Evolutionary conservation across 805 yeast genomes (phyloP), one percentile per base, ranked within the genome.

Genomic region (Wilhelminamyces savonicus): DNA sequence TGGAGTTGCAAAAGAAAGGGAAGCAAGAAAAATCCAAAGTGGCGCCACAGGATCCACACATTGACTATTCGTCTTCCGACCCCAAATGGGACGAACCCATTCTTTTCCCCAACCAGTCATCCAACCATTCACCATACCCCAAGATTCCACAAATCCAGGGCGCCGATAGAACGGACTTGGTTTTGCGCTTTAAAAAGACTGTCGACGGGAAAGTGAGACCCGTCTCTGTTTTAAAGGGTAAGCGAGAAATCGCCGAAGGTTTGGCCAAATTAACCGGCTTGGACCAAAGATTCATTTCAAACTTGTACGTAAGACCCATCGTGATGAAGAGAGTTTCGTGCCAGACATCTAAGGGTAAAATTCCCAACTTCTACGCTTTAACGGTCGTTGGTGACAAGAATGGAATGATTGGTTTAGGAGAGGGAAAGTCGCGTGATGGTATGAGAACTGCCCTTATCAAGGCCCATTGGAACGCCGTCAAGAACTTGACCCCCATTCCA

Each of bases 351-450:
- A 84, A 85, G 66, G 97, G 97, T 54, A 87, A 86, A 54, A 84
- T 84, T 41, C 76, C 81, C 29, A 74, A 85, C 23, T 80, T 76
- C 54, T 90, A 83, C 57, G 82, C 87, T 0, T 57, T 92, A 39
- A 90, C 87, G 10, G 82, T 87, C 21, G 96, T 83, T 11, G 98
- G 98, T 27, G 95, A 92, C 58, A 73, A 78, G 32, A 82, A 84
- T 41, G 98, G 98, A 40, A 82, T 86, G 81, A 69, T 92, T 36
- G 97, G 97, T 21, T 66, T 88, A 28, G 98, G 97, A 28, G 94
- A 87, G 56, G 98, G 97, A 39, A 85, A 84, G 51, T 90, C 92
- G 37, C 69, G 86, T 43, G 78, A 74, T 32, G 85, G 81, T 36
- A 73, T 81, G 62, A 63, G 81, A 29, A 71, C 72, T 31, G 95